These are phyloP conservation scores for Epichloe uncinata DNA, from an alignment of 2,329 filamentous ascomycete genomes.

Conservation along the genomic window DNA sequence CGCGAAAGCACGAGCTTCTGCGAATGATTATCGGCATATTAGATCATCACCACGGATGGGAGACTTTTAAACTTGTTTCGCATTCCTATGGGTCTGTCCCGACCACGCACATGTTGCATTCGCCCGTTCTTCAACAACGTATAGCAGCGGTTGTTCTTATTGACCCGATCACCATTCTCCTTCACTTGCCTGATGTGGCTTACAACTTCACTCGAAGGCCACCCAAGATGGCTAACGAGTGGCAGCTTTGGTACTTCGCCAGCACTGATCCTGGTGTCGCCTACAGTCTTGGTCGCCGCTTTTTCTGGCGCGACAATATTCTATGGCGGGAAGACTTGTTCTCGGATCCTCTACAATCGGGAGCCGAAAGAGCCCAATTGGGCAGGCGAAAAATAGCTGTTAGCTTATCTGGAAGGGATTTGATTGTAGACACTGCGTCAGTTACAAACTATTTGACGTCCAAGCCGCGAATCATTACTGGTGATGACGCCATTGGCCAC, in stretches of 20 bases:
- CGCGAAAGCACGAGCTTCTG: conserved; percentile 39
- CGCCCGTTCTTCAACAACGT: conserved; percentile 32
- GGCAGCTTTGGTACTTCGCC: conserved; percentile 58
- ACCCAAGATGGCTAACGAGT: conserved; percentile 49
- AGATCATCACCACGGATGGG: conserved; percentile 38
- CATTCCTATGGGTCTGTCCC: conserved; percentile 54
- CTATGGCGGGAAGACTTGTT: conserved; percentile 55
- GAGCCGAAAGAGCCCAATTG: not conserved
- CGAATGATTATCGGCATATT: conserved; percentile 43
- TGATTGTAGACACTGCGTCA: conserved; percentile 48
- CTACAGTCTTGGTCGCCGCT: conserved; percentile 48
- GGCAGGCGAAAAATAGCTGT: conserved; percentile 35
- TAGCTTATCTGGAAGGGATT: conserved; percentile 43
- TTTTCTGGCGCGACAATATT: conserved; percentile 61
- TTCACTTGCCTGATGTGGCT: conserved; percentile 57
- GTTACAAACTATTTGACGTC: conserved; percentile 41
- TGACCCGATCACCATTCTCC: conserved; percentile 52
- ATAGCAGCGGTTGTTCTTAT: conserved; percentile 35
- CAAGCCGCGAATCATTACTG: conserved; percentile 6
- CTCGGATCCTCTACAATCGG: not conserved
- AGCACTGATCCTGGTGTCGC: conserved; percentile 54
- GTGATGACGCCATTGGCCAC: conserved; percentile 8
- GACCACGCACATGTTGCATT: conserved; percentile 46
- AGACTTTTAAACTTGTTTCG: conserved; percentile 44
- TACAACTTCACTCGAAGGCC: conserved; percentile 53